Conservation (phyloP, 768 basidiomycete genomes). For the Leccinum uliginosum region DNA sequence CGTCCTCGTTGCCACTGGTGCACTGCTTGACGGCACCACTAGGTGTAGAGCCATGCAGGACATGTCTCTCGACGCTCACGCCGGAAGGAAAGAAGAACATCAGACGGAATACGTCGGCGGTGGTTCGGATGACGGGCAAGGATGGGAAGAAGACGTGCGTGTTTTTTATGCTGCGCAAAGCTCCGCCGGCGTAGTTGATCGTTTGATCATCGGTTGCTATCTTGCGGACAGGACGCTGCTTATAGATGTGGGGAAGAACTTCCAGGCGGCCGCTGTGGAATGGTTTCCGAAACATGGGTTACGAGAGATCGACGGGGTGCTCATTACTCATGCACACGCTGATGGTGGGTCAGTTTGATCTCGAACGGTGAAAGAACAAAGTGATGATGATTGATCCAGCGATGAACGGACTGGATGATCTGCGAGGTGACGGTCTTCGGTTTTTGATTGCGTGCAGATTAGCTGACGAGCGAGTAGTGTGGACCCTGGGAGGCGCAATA, state of each 20-base stretch:
- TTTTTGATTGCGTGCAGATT: neutral
- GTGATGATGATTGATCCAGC: constrained; percentile 38
- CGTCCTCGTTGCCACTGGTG: constrained; percentile 63
- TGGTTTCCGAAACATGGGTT: constrained; percentile 72
- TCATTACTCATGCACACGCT: constrained; percentile 87
- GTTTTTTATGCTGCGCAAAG: neutral
- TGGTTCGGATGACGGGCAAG: constrained; percentile 45
- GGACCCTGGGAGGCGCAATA: constrained; percentile 65
- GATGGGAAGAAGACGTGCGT: constrained; percentile 48
- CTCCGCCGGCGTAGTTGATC: neutral
- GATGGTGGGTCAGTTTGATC: constrained; percentile 45
- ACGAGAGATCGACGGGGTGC: constrained; percentile 64
- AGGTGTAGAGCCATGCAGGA: constrained; percentile 45
- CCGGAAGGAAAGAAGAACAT: constrained; percentile 80
- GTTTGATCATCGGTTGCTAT: neutral
- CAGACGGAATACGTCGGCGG: constrained; percentile 77
- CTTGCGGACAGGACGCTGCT: constrained; percentile 56
- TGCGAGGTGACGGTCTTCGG: constrained; percentile 50
- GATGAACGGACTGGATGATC: constrained; percentile 87
- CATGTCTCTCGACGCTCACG: constrained; percentile 63
- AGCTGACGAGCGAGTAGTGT: constrained; percentile 41
- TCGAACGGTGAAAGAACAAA: neutral
- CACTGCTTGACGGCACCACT: constrained; percentile 73
- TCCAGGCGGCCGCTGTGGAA: constrained; percentile 52
- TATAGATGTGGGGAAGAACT: constrained; percentile 85